phyloP scores from a whole-genome alignment of 2,329 filamentous ascomycete species.

The Ilyonectria sp. region DNA sequence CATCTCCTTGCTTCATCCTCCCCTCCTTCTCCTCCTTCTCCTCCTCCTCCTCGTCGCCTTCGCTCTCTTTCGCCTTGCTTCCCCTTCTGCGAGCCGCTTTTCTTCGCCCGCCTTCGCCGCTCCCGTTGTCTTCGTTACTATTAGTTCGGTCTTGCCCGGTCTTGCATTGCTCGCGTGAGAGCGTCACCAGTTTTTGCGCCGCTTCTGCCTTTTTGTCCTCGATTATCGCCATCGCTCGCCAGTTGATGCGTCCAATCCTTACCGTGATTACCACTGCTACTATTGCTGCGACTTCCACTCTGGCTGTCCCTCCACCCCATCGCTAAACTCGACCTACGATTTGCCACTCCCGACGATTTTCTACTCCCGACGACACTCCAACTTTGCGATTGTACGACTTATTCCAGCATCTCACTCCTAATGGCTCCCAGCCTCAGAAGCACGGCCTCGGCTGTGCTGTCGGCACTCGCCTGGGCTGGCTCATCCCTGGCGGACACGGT shows the following conservation, averaged over 20 bases:
- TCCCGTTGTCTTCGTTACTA: background rate
- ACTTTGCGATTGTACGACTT: constrained; percentile 6
- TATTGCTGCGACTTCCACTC: constrained; percentile 8
- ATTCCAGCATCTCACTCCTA: background rate
- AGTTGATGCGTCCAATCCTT: constrained; percentile 27
- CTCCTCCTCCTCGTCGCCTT: background rate
- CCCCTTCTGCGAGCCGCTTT: background rate
- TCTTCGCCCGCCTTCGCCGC: background rate
- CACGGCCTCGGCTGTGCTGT: constrained; percentile 21
- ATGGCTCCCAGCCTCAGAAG: constrained; percentile 30
- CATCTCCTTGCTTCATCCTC: background rate
- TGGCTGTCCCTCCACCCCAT: background rate
- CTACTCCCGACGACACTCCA: background rate
- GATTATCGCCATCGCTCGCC: background rate
- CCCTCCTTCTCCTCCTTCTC: background rate
- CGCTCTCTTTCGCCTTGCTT: background rate
- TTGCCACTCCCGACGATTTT: background rate
- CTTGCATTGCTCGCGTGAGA: background rate
- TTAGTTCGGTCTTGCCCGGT: no score
- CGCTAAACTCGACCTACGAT: background rate
- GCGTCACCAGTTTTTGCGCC: background rate
- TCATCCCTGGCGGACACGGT: constrained; percentile 45
- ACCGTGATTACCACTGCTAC: constrained; percentile 2
- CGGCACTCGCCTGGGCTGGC: constrained; percentile 21
- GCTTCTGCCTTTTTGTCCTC: background rate